Percentiles rank a stretch among this genome's conserved stretches.
These are phyloP conservation scores for Linum usitatissimum DNA, from an alignment of 345 rosid genomes.

Conservation along the genomic window DNA sequence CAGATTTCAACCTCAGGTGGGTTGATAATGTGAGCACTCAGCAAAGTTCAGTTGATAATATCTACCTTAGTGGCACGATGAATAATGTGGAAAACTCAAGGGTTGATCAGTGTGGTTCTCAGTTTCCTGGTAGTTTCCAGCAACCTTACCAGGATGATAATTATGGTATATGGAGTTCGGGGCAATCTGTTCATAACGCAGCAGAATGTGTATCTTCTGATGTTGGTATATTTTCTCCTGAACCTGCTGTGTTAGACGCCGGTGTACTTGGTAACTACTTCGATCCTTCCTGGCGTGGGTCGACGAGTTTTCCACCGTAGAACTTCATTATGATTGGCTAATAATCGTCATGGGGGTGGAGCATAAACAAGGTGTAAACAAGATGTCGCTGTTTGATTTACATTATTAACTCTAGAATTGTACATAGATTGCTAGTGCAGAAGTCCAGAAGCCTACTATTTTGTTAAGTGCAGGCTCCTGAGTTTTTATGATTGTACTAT, in stretches of 20 bases:
- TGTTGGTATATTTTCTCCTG: conserved; percentile 15
- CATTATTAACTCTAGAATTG: too few relatives aligned
- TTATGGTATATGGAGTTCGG: conserved; percentile 18
- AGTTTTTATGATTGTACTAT: too few relatives aligned
- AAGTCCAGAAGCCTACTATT: too few relatives aligned
- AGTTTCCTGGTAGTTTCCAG: conserved; percentile 12
- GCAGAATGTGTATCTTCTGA: conserved; percentile 14
- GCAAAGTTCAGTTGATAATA: conserved; percentile 14
- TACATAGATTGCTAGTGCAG: too few relatives aligned
- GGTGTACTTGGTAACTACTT: conserved; percentile 31
- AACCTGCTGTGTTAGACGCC: conserved; percentile 22
- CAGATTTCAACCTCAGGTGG: conserved; percentile 16
- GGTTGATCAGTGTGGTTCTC: conserved; percentile 13
- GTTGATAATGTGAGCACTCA: conserved; percentile 15
- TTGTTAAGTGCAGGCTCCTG: too few relatives aligned
- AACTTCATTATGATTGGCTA: too few relatives aligned
- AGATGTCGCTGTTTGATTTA: too few relatives aligned
- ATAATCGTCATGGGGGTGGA: too few relatives aligned
- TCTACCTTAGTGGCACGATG: conserved; percentile 10
- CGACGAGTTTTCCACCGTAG: not conserved
- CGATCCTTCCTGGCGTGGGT: conserved; percentile 29
- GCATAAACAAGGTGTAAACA: too few relatives aligned
- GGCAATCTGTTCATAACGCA: conserved; percentile 10
- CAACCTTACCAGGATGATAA: conserved; percentile 8
- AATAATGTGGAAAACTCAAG: conserved; percentile 13